Conservation (phyloP, 192 early-diverging fungal genomes). For the Coemansia sp. region DNA sequence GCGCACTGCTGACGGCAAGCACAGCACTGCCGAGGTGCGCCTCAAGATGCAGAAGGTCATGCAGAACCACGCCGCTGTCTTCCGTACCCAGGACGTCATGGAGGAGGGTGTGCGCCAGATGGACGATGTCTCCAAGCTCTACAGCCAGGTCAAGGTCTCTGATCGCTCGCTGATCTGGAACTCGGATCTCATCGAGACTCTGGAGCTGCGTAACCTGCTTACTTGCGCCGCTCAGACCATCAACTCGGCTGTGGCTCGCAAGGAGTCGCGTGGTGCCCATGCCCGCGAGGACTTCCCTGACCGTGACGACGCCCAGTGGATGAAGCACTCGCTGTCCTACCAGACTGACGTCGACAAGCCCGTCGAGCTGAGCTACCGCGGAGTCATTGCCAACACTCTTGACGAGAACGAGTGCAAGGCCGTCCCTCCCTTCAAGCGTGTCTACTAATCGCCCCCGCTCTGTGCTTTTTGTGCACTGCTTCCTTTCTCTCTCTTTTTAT, state of each 20-base stretch:
- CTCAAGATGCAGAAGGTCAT: slow-evolving; percentile 97
- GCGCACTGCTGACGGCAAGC: slow-evolving; percentile 76
- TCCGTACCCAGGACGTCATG: slow-evolving; percentile 84
- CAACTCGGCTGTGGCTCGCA: slow-evolving; percentile 83
- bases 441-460: slow-evolving; percentile 58
- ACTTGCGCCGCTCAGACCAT: slow-evolving; percentile 93
- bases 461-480: slow-evolving; percentile 2
- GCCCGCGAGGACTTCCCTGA: slow-evolving; percentile 91
- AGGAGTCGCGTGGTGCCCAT: slow-evolving; percentile 98
- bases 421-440: slow-evolving; percentile 83
- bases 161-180: slow-evolving; percentile 98
- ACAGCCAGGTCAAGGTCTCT: slow-evolving; percentile 80
- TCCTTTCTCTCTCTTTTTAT: neutral
- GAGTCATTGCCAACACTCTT: slow-evolving; percentile 75
- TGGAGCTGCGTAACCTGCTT: slow-evolving; percentile 97
- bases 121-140: slow-evolving; percentile 72
- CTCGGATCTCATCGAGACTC: slow-evolving; percentile 93
- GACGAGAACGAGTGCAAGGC: slow-evolving; percentile 92
- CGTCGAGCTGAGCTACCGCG: slow-evolving; percentile 79
- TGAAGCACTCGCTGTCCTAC: slow-evolving; percentile 98
- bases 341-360: slow-evolving; percentile 75
- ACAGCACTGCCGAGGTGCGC: slow-evolving; percentile 80
- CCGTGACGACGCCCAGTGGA: slow-evolving; percentile 92
- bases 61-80: slow-evolving; percentile 97
- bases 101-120: slow-evolving; percentile 89